Evolutionary conservation across 1,284 basidiomycete genomes (phyloP).

Genomic region (Rhizopogon parksii): DNA sequence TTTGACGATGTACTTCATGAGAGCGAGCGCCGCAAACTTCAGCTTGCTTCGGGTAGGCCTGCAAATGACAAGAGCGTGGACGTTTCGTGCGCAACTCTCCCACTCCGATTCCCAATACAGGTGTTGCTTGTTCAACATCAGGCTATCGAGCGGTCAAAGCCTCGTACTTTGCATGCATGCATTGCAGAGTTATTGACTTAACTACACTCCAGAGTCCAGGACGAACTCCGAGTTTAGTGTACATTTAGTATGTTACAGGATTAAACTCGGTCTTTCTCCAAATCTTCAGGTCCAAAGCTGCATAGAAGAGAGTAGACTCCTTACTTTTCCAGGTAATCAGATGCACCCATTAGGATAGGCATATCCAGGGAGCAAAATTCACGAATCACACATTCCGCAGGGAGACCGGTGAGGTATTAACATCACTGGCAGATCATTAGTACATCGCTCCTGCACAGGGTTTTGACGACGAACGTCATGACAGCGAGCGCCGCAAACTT

Average conservation of each 20-base stretch:
- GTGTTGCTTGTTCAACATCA: too few species aligned
- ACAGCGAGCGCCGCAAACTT: constrained; percentile 71
- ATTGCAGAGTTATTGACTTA: too few species aligned
- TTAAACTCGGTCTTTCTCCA: constrained; percentile 33
- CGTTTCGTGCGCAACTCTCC: too few species aligned
- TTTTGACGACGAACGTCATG: constrained; percentile 41
- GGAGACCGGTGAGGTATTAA: constrained; percentile 50
- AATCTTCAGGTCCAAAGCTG: constrained; percentile 82
- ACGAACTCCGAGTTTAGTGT: too few species aligned
- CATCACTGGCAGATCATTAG: constrained; percentile 41
- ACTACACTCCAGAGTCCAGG: too few species aligned
- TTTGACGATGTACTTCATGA: constrained; percentile 48
- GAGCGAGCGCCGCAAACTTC: constrained; percentile 65
- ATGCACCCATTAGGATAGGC: constrained; percentile 74
- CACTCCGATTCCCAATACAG: too few species aligned
- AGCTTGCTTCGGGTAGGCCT: constrained; percentile 16
- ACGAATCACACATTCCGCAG: constrained; percentile 91
- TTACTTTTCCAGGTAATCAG: constrained; percentile 50
- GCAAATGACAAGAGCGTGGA: too few species aligned
- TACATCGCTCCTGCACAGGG: neutral
- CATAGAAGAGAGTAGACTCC: constrained; percentile 69
- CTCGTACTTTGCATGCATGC: too few species aligned
- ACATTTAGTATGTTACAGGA: too few species aligned
- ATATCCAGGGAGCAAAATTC: constrained; percentile 79
- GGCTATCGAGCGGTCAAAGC: too few species aligned